Conservation (phyloP, 2,329 filamentous ascomycete species). For the Penicillium corylophilum region DNA sequence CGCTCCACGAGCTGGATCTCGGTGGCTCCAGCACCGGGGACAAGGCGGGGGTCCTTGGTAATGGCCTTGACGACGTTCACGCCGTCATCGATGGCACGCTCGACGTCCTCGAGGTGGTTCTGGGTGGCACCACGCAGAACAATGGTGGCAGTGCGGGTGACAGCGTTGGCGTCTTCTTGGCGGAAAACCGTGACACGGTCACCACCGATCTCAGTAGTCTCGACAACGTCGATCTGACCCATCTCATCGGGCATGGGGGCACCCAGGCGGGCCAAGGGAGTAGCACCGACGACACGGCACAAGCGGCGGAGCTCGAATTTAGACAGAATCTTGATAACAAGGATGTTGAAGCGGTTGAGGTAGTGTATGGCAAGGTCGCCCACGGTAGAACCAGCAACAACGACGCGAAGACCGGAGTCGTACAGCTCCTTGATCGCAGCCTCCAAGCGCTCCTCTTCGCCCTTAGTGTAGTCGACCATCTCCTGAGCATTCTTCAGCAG, state of each 20-base stretch:
- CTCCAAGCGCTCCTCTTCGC: slow-evolving; percentile 91
- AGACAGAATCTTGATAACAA: slow-evolving; percentile 94
- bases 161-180: slow-evolving; percentile 76
- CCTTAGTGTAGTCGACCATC: slow-evolving; percentile 98
- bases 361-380: slow-evolving; percentile 97
- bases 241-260: slow-evolving; percentile 99
- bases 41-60: slow-evolving; percentile 84
- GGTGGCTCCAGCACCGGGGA: slow-evolving; percentile 90
- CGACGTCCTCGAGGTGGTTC: slow-evolving; percentile 95
- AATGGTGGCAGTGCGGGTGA: slow-evolving; percentile 88
- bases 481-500: slow-evolving; percentile 96
- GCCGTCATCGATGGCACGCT: slow-evolving; percentile 94
- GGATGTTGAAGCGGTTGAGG: slow-evolving; percentile 93
- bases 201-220: slow-evolving; percentile 95
- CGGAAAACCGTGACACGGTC: slow-evolving; percentile 98
- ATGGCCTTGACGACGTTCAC: slow-evolving; percentile 99
- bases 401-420: slow-evolving; percentile 87
- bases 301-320: slow-evolving; percentile 96
- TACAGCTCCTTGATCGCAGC: slow-evolving; percentile 89
- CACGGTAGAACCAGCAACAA: slow-evolving; percentile 88
- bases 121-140: slow-evolving; percentile 94
- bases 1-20: slow-evolving; percentile 93
- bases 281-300: slow-evolving; percentile 94
- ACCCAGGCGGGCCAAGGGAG: slow-evolving; percentile 89
- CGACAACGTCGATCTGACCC: slow-evolving; percentile 90